Evolutionary conservation across 2,329 filamentous ascomycete genomes (phyloP).

Genomic region (Dactylonectria estremocensis): DNA sequence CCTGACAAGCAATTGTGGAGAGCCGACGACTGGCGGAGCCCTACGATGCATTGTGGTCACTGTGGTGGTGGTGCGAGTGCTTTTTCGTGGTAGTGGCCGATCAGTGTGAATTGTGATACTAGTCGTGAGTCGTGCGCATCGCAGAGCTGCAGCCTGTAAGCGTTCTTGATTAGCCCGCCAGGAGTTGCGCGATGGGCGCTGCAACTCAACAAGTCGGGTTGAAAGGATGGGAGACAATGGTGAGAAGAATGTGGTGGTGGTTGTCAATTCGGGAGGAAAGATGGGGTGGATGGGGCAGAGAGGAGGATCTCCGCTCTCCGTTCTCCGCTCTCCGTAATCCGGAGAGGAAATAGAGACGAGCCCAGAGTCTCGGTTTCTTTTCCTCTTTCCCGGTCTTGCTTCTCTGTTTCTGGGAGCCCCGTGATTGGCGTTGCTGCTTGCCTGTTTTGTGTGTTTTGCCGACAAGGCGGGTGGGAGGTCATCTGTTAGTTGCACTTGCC

Average conservation of each 20-base stretch:
- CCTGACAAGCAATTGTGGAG: constrained; percentile 14
- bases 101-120: constrained; percentile 23
- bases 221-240: constrained; percentile 12
- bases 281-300: constrained; percentile 12
- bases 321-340: background rate
- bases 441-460: background rate
- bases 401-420: constrained; percentile 9
- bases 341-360: background rate
- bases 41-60: no score
- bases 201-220: constrained; percentile 16
- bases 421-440: constrained; percentile 15
- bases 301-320: background rate
- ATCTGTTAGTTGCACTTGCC: constrained; percentile 24
- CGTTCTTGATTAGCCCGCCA: constrained; percentile 7
- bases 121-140: constrained; percentile 37
- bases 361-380: background rate
- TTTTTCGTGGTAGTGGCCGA: constrained; percentile 31
- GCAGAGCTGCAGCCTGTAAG: constrained; percentile 18
- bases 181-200: constrained; percentile 2
- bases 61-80: constrained; percentile 16
- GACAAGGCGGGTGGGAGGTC: constrained; percentile 17
- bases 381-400: background rate
- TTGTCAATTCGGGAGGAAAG: constrained; percentile 8
- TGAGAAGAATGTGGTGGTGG: background rate
- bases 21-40: constrained; percentile 29